Evolutionary conservation across 2,329 filamentous ascomycete species (phyloP).

Genomic region (Parastagonospora avenae): DNA sequence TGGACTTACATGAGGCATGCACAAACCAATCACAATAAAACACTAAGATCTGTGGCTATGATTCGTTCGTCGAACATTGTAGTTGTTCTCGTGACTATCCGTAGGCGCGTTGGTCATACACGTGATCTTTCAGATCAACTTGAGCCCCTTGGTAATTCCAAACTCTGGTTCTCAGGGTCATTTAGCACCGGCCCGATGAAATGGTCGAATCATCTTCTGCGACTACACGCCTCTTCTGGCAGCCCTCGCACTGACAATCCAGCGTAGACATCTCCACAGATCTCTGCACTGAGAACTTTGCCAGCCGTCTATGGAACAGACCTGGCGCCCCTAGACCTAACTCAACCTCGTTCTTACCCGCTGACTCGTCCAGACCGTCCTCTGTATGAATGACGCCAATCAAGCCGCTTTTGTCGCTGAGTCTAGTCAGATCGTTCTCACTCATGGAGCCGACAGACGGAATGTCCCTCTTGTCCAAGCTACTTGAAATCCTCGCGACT

Average conservation of each 20-base stretch:
- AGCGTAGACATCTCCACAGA: neutral
- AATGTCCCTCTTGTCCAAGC: conserved; percentile 3
- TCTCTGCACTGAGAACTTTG: conserved; percentile 2
- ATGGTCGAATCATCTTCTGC: neutral
- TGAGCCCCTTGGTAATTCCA: too few species aligned
- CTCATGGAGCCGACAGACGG: conserved; percentile 3
- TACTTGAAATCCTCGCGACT: conserved; percentile 8
- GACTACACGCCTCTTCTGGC: conserved; percentile 1
- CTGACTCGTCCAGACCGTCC: neutral
- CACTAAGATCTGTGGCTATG: neutral
- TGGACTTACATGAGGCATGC: neutral
- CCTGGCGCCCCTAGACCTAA: conserved; percentile 3
- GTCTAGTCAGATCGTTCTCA: neutral
- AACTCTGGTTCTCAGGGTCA: neutral
- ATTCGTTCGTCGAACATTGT: too few species aligned
- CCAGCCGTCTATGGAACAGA: conserved; percentile 3
- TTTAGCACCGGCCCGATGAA: neutral
- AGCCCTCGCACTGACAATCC: conserved; percentile 2
- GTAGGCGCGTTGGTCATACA: too few species aligned
- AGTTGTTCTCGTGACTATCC: too few species aligned
- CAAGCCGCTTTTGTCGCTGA: neutral
- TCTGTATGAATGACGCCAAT: neutral
- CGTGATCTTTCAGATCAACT: too few species aligned
- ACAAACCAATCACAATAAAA: neutral
- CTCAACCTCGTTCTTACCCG: neutral